Conservation (phyloP, 306 rosid genomes). For the Prinsepia uniflora region DNA sequence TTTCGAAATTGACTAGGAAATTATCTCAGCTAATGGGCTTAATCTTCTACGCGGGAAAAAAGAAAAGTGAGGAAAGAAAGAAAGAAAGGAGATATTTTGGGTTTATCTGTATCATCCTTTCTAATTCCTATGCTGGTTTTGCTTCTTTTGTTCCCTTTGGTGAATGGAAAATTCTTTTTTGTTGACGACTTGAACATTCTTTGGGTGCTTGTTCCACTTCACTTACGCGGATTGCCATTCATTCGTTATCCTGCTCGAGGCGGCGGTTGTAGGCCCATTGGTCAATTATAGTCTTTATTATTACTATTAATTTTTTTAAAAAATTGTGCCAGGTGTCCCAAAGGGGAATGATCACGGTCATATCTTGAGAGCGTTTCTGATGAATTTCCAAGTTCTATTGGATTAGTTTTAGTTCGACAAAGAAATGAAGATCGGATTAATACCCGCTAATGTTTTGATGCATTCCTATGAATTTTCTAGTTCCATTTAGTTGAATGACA, state of each 20-base stretch:
- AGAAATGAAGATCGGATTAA: no score
- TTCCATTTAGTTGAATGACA: no score
- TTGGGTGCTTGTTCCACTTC: background rate
- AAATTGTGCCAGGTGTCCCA: no score
- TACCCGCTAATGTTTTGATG: no score
- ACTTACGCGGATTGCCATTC: background rate
- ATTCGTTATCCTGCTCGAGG: background rate
- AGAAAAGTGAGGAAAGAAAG: background rate
- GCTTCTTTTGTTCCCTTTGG: conserved; percentile 2
- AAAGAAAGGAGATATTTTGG: background rate
- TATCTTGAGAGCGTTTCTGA: no score
- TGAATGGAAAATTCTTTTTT: background rate
- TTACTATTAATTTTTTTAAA: no score
- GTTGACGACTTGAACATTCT: background rate
- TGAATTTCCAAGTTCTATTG: no score
- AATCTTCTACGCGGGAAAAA: background rate
- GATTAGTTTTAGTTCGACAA: no score
- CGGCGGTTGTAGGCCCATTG: no score
- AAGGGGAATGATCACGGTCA: no score
- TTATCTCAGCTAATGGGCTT: background rate
- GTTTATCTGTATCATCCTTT: background rate
- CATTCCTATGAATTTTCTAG: no score
- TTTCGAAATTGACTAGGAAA: conserved; percentile 21
- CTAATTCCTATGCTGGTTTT: background rate
- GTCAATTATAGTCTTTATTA: no score